phyloP scores from a whole-genome alignment of 148 eudicot genomes.

The Vaccinium corymbosum region DNA sequence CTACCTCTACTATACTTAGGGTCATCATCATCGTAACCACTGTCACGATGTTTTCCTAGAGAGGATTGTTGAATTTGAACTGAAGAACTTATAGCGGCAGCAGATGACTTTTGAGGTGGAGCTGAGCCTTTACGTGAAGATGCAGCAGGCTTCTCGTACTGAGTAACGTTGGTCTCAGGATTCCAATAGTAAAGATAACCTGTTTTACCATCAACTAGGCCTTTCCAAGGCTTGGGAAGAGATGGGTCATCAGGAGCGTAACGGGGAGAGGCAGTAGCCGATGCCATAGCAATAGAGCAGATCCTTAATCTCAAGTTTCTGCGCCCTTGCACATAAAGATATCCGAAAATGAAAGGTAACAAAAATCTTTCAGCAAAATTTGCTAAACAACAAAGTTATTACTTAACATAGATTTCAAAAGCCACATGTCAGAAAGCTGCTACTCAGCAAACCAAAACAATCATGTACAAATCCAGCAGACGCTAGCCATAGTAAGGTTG shows the following conservation, averaged over 20 bases:
- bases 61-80: slow-evolving; percentile 60
- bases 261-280: neutral
- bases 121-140: slow-evolving; percentile 26
- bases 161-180: slow-evolving; percentile 89
- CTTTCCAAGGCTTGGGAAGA: slow-evolving; percentile 96
- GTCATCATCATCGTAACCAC: slow-evolving; percentile 33
- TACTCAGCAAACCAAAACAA: neutral
- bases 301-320: neutral
- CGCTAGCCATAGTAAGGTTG: neutral
- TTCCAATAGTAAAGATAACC: slow-evolving; percentile 94
- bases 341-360: neutral
- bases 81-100: slow-evolving; percentile 50
- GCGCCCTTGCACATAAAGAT: neutral
- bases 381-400: neutral
- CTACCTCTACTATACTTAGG: slow-evolving; percentile 37
- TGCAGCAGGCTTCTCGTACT: slow-evolving; percentile 78
- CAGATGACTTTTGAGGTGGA: slow-evolving; percentile 27
- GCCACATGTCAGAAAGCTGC: neutral
- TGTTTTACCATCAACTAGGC: slow-evolving; percentile 85
- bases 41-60: slow-evolving; percentile 35
- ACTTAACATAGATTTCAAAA: neutral
- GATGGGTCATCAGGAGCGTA: slow-evolving; percentile 76
- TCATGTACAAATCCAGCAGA: neutral
- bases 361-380: neutral
- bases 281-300: neutral